Percentiles rank a stretch among this genome's conserved stretches.
phyloP scores from a whole-genome alignment of 768 basidiomycete species.

The Lactifluus rugatus region DNA sequence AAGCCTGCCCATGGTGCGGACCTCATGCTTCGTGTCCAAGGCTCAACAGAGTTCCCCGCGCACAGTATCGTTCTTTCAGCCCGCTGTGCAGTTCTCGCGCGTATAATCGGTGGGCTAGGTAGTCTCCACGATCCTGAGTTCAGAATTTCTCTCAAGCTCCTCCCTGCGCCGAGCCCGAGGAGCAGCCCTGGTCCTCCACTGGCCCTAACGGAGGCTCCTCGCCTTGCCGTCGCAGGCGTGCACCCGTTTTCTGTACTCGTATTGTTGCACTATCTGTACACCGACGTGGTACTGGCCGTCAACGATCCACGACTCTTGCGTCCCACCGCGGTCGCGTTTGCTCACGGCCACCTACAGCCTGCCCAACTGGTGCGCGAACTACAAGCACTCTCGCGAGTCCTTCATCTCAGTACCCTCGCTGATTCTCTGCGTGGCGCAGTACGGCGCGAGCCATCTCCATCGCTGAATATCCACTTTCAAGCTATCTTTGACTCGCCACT shows the following conservation, averaged over 20 bases:
- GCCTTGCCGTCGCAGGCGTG: conserved; percentile 43
- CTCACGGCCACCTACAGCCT: conserved; percentile 33
- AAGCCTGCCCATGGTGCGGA: conserved; percentile 50
- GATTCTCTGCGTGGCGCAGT: conserved; percentile 49
- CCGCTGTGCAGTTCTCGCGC: conserved; percentile 40
- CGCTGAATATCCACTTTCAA: conserved; percentile 42
- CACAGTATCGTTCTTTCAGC: conserved; percentile 60
- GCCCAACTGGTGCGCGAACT: conserved; percentile 55
- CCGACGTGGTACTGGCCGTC: conserved; percentile 69
- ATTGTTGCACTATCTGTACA: conserved; percentile 78
- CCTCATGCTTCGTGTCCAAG: conserved; percentile 39
- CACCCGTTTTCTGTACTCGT: conserved; percentile 62
- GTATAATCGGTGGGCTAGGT: conserved; percentile 31
- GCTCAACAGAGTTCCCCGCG: conserved; percentile 38
- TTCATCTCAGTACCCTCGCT: conserved; percentile 48
- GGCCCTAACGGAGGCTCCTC: conserved; percentile 7
- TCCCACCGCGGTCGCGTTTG: conserved; percentile 34
- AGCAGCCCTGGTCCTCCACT: conserved; percentile 9
- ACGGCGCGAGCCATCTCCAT: conserved; percentile 43
- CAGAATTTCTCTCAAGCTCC: conserved; percentile 27
- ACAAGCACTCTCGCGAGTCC: conserved; percentile 40
- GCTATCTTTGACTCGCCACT: conserved; percentile 33
- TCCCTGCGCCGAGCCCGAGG: conserved; percentile 5
- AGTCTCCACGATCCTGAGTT: conserved; percentile 16
- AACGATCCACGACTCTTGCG: conserved; percentile 69